phyloP scores from a whole-genome alignment of 2,329 filamentous ascomycete genomes.

The Endothia cerciana region DNA sequence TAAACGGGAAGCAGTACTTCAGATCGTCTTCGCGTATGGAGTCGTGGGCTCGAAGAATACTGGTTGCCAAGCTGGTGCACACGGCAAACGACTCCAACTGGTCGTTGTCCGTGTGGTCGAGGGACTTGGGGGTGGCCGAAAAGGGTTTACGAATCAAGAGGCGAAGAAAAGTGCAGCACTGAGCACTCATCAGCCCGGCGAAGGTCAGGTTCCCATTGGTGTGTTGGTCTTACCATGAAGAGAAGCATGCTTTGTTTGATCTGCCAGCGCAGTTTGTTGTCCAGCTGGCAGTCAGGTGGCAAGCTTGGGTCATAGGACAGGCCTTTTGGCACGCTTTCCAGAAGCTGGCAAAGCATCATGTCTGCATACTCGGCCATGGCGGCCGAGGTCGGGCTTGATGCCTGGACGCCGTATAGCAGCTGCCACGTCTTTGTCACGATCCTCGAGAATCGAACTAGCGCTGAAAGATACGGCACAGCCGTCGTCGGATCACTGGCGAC shows the following conservation, averaged over 20 bases:
- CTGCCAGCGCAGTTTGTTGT: slow-evolving; percentile 19
- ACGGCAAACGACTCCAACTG: slow-evolving; percentile 19
- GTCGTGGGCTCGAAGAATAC: slow-evolving; percentile 22
- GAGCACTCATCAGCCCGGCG: background rate
- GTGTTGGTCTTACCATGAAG: slow-evolving; percentile 15
- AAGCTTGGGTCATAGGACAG: slow-evolving; percentile 17
- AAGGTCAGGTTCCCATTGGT: too few relatives aligned
- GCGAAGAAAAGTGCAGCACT: slow-evolving; percentile 21
- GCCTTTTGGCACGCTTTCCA: slow-evolving; percentile 17
- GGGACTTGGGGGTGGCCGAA: background rate
- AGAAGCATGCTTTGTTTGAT: slow-evolving; percentile 25
- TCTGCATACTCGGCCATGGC: slow-evolving; percentile 26
- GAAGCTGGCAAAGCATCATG: slow-evolving; percentile 12
- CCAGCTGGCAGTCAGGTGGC: slow-evolving; percentile 10
- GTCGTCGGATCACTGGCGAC: background rate
- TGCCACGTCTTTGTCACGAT: slow-evolving; percentile 24
- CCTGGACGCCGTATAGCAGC: slow-evolving; percentile 19
- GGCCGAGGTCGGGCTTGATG: slow-evolving; percentile 6
- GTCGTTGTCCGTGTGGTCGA: slow-evolving; percentile 8
- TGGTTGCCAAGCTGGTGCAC: slow-evolving; percentile 23
- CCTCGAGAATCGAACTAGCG: slow-evolving; percentile 18
- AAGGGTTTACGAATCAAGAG: slow-evolving; percentile 22
- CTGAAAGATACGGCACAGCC: slow-evolving; percentile 18
- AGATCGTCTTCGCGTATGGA: slow-evolving; percentile 18
- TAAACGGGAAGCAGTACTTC: slow-evolving; percentile 27